These are phyloP conservation scores for Globisporangium cystogenes DNA, from an alignment of 352 stramenopile genomes.

Conservation along the genomic window DNA sequence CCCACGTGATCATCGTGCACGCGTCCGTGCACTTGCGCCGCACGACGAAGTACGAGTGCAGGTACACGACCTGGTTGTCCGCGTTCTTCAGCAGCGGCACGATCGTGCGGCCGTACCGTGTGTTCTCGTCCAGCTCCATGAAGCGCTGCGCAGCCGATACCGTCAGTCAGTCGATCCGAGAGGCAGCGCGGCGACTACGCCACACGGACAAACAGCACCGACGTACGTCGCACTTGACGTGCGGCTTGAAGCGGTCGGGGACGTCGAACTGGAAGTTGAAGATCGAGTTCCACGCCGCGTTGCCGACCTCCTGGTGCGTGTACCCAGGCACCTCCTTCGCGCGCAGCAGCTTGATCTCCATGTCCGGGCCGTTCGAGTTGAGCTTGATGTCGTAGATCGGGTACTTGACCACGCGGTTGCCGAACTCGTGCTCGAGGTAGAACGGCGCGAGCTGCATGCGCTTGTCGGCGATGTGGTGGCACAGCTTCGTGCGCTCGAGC, in stretches of 20 bases:
- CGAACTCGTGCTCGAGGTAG: slow-evolving; percentile 52
- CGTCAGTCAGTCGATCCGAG: not conserved
- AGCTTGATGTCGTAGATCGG: slow-evolving; percentile 76
- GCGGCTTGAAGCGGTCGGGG: slow-evolving; percentile 47
- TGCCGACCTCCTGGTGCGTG: slow-evolving; percentile 52
- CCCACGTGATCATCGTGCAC: slow-evolving; percentile 63
- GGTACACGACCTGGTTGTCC: slow-evolving; percentile 57
- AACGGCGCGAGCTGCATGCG: slow-evolving; percentile 43
- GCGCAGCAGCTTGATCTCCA: slow-evolving; percentile 75
- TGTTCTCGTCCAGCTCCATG: slow-evolving; percentile 76
- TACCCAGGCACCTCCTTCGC: slow-evolving; percentile 49
- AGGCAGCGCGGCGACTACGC: not conserved
- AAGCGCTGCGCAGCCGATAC: slow-evolving; percentile 23
- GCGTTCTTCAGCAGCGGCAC: slow-evolving; percentile 59
- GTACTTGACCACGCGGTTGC: slow-evolving; percentile 31
- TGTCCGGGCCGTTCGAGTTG: slow-evolving; percentile 71
- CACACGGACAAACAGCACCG: not conserved
- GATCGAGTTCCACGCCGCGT: slow-evolving; percentile 72
- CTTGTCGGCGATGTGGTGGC: slow-evolving; percentile 50
- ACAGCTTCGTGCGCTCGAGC: slow-evolving; percentile 40
- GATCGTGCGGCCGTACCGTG: slow-evolving; percentile 72
- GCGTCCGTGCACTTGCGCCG: slow-evolving; percentile 49
- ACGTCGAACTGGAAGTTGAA: slow-evolving; percentile 78
- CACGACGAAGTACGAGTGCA: slow-evolving; percentile 77
- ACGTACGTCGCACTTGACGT: slow-evolving; percentile 55